These are phyloP conservation scores for Paecilomyces sp. DNA, from an alignment of 2,329 filamentous ascomycete genomes.

Conservation along the genomic window DNA sequence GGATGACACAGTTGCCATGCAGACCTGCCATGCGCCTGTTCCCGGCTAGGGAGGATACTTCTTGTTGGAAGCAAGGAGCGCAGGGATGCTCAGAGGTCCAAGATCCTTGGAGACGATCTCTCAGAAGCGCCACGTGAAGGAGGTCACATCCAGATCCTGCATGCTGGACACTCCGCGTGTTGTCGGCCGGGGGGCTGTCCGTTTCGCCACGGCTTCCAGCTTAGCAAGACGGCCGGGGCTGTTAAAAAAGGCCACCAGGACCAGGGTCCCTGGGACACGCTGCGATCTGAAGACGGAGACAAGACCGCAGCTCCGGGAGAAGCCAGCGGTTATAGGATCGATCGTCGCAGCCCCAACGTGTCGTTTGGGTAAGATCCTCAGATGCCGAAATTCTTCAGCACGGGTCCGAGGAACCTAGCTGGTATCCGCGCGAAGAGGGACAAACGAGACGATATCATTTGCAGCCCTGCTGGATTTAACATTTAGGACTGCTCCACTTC, in stretches of 20 bases:
- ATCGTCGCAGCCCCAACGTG: not conserved
- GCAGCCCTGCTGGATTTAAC: constrained; percentile 1
- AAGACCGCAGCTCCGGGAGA: not conserved
- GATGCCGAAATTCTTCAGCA: not conserved
- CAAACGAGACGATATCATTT: not conserved
- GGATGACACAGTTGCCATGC: not conserved
- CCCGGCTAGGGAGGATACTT: not conserved
- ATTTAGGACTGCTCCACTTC: not conserved
- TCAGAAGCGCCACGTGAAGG: not conserved
- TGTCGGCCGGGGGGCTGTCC: not conserved
- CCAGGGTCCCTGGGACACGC: not conserved
- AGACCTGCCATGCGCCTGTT: not conserved
- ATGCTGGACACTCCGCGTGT: not conserved
- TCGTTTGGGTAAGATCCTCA: not conserved
- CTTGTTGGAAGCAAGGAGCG: not conserved
- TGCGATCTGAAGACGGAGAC: not conserved
- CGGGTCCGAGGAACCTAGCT: not conserved
- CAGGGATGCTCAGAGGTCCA: not conserved
- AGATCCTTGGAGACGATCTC: not conserved
- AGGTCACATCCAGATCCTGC: not conserved
- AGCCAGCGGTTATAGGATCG: not conserved
- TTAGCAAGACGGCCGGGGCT: not conserved
- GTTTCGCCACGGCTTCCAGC: not conserved
- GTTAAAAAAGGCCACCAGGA: not conserved
- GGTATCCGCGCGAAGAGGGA: not conserved